phyloP scores from a whole-genome alignment of 2,329 filamentous ascomycete genomes.

The Aureobasidium mangrovei region DNA sequence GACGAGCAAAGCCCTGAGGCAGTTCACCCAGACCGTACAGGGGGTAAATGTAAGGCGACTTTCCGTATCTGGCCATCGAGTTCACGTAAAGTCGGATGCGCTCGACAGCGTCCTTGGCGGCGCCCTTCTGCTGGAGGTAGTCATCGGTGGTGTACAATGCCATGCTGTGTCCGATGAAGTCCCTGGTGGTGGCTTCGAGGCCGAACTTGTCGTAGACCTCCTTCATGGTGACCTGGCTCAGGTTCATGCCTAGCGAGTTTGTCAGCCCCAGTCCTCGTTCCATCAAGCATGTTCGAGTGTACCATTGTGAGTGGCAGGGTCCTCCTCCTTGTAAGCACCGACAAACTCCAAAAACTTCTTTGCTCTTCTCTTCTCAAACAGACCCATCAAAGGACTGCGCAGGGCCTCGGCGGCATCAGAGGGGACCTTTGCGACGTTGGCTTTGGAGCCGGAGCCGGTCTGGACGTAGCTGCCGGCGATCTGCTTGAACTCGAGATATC shows the following conservation, averaged over 20 bases:
- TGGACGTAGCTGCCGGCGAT: conserved; percentile 96
- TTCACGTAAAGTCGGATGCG: conserved; percentile 95
- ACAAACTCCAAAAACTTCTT: conserved; percentile 97
- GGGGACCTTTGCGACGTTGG: conserved; percentile 92
- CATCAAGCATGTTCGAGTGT: conserved; percentile 15
- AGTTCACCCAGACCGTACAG: conserved; percentile 95
- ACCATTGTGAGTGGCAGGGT: conserved; percentile 87
- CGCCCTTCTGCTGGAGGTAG: conserved; percentile 66
- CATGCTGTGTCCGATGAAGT: conserved; percentile 98
- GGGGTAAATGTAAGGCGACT: conserved; percentile 98
- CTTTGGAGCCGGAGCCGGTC: conserved; percentile 71
- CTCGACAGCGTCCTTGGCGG: conserved; percentile 75
- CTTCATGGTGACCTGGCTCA: conserved; percentile 78
- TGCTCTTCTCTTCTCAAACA: conserved; percentile 95
- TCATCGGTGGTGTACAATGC: conserved; percentile 86
- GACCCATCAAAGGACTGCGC: conserved; percentile 86
- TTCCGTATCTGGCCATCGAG: conserved; percentile 94
- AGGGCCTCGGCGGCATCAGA: conserved; percentile 87
- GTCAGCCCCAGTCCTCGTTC: conserved; percentile 15
- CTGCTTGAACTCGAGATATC: conserved; percentile 47
- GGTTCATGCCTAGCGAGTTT: conserved; percentile 56
- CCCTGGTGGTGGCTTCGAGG: conserved; percentile 77
- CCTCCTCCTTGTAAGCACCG: conserved; percentile 71
- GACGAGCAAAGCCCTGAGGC: conserved; percentile 91
- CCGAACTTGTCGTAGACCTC: conserved; percentile 99